These are phyloP conservation scores for Cladosporium colombiae DNA, from an alignment of 2,329 filamentous ascomycete genomes.

Conservation along the genomic window DNA sequence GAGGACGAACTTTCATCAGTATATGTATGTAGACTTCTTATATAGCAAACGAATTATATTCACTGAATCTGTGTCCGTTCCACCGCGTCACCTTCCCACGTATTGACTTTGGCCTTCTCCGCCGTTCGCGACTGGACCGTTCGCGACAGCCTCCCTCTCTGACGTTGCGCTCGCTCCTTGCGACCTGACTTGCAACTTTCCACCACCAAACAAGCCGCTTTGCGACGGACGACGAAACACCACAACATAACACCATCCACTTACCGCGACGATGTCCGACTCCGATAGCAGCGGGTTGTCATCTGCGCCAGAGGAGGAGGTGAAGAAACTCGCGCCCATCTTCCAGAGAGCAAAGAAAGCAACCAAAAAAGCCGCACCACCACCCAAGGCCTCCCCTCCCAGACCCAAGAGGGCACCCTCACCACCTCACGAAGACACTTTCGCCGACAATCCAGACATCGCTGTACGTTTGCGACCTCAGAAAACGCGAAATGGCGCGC, in stretches of 20 bases:
- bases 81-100: constrained; percentile 1
- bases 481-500: constrained; percentile 34
- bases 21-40: background rate
- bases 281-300: constrained; percentile 60
- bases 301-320: constrained; percentile 62
- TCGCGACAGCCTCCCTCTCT: constrained; percentile 1
- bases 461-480: constrained; percentile 65
- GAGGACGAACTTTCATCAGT: background rate
- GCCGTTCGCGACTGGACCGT: constrained; percentile 7
- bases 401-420: constrained; percentile 74
- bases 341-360: constrained; percentile 44
- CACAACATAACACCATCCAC: constrained; percentile 11
- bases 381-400: constrained; percentile 38
- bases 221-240: background rate
- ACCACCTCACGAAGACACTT: constrained; percentile 83
- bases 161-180: constrained; percentile 15
- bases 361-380: constrained; percentile 49
- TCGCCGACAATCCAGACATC: constrained; percentile 89
- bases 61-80: background rate
- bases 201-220: background rate
- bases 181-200: constrained; percentile 3
- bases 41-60: background rate
- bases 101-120: background rate
- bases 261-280: constrained; percentile 41
- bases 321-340: constrained; percentile 40